A percentile compares a stretch with the other conserved stretches of the same genome.
Evolutionary conservation across 208 protist genomes (phyloP).

Genomic region (Acanthamoeba royreba): DNA sequence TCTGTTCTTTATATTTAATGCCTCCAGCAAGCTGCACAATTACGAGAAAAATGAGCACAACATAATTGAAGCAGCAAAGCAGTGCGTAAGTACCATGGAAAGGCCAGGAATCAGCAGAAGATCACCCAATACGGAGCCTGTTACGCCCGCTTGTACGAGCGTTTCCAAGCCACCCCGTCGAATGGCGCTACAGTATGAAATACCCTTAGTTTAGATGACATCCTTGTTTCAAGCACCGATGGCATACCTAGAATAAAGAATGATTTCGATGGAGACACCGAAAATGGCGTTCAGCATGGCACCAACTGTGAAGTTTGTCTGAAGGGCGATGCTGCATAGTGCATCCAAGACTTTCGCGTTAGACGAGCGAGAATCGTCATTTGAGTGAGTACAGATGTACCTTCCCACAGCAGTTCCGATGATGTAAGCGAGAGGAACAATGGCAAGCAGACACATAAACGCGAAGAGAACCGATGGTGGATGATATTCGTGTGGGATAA

Average conservation of each 20-base stretch:
- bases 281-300: slow-evolving; percentile 82
- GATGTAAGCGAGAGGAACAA: slow-evolving; percentile 76
- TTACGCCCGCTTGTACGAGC: slow-evolving; percentile 27
- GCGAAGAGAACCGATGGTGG: slow-evolving; percentile 57
- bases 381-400: not conserved
- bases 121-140: slow-evolving; percentile 68
- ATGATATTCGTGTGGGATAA: slow-evolving; percentile 47
- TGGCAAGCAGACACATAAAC: slow-evolving; percentile 65
- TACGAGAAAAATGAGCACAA: not conserved
- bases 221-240: no score
- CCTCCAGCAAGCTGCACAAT: slow-evolving; percentile 64
- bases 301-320: slow-evolving; percentile 79
- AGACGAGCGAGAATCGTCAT: not conserved
- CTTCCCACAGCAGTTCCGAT: slow-evolving; percentile 66
- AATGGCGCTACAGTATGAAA: slow-evolving; percentile 21
- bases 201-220: not conserved
- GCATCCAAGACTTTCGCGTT: not conserved
- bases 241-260: slow-evolving; percentile 69
- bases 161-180: slow-evolving; percentile 6
- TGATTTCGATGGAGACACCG: slow-evolving; percentile 81
- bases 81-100: slow-evolving; percentile 61
- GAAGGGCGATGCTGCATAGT: slow-evolving; percentile 57
- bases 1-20: slow-evolving; percentile 78
- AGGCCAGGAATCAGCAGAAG: slow-evolving; percentile 75
- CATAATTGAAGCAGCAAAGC: not conserved